Conservation (phyloP, 768 basidiomycete species). For the Lactifluus subvellereus region DNA sequence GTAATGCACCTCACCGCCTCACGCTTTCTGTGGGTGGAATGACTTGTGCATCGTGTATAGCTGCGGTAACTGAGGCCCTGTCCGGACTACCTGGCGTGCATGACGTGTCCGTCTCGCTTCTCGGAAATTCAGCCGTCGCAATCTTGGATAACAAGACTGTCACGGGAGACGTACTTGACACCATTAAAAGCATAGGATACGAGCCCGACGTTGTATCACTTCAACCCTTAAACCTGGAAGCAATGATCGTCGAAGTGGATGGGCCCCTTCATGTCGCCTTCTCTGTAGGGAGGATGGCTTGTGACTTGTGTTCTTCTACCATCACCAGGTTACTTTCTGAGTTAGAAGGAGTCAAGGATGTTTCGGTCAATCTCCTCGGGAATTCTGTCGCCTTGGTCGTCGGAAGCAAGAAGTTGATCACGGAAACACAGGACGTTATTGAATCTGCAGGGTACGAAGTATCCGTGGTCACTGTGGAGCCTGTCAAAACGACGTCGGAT, state of each 20-base stretch:
- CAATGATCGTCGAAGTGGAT: background rate
- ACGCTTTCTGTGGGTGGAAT: constrained; percentile 34
- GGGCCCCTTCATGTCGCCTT: constrained; percentile 39
- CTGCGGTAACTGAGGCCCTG: constrained; percentile 29
- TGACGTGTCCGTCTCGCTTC: constrained; percentile 31
- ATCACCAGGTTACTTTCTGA: constrained; percentile 47
- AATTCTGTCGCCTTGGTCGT: constrained; percentile 50
- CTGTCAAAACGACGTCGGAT: constrained; percentile 39
- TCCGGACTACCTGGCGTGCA: constrained; percentile 26
- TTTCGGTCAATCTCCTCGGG: constrained; percentile 53
- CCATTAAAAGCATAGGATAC: constrained; percentile 33
- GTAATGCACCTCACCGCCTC: constrained; percentile 4
- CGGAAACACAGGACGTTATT: constrained; percentile 30
- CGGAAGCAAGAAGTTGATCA: constrained; percentile 30
- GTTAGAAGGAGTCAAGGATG: constrained; percentile 46
- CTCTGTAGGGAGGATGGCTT: constrained; percentile 73
- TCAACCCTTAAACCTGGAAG: background rate
- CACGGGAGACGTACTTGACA: constrained; percentile 23
- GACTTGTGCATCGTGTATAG: constrained; percentile 38
- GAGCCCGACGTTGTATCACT: constrained; percentile 9
- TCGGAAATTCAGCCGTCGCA: constrained; percentile 28
- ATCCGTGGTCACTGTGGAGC: constrained; percentile 31
- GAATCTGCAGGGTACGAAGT: constrained; percentile 39
- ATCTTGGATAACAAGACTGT: constrained; percentile 7
- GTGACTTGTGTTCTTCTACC: constrained; percentile 55